Base-by-base conservation (phyloP, 1,284 basidiomycete genomes). In the Papiliotrema fonsecae region DNA sequence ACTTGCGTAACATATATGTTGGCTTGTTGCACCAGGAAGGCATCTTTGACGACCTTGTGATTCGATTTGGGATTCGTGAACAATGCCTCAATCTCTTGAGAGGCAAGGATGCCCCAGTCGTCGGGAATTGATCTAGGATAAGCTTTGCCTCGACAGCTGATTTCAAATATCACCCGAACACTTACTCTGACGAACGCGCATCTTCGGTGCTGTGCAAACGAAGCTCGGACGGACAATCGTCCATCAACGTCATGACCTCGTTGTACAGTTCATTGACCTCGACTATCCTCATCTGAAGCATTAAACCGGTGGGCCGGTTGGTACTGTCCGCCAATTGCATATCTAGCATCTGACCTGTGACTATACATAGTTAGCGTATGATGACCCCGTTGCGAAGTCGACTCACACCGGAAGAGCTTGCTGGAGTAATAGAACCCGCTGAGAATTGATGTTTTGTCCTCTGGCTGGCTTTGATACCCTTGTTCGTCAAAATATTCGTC, bases 31-130 rank as follows among this genome's bases (percentile, higher is more conserved):
- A 91, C 88, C 37, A 89, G 77, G 77, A 87, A 91, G 14, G 86
- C 85, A 67, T 92, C 89, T 49, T 86, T 78, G 1, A 87, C 87
- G 59, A 87, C 86, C 46, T 82, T 84, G 24, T 86, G 80, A 11
- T 82, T 86, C 4, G 87, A 86, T 56, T 87, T 86, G 16, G 88
- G 87, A 64, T 90, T 87, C 57, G 88, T 84, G 65, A 92, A 89
- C 68, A 90, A 87, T 67, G 88, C 85, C 65, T 85, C 87, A 57
- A 92, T 84, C 70, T 89, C 86, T 2, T 83, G 84, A 53, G 87
- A 87, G 6, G 88, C 60, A 28, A 62, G 55, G 5, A 48, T 51
- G 26, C 63, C 61, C 70, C 70, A 72, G 6, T 62, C 65, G 14
- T 60, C 61, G 28, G 61, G 58, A 27, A 67, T 58, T 26, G 59